Percentiles rank a stretch among this genome's conserved stretches.
These are phyloP conservation scores for Phytophthora cactorum DNA, from an alignment of 352 stramenopile species.

Conservation along the genomic window DNA sequence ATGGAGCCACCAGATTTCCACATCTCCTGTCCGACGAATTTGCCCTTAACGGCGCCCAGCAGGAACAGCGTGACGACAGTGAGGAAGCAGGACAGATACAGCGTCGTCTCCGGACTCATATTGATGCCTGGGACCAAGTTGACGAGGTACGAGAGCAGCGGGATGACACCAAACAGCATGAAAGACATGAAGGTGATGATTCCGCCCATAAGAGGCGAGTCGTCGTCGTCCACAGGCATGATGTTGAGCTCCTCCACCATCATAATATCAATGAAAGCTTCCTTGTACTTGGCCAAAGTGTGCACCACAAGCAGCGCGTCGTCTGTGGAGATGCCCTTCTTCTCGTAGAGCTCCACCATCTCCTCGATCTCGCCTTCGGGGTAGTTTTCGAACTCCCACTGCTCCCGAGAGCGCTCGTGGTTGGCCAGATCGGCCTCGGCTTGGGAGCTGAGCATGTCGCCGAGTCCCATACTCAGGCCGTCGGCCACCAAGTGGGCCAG, in stretches of 20 bases:
- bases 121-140: constrained; percentile 78
- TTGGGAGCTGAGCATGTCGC: constrained; percentile 94
- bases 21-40: constrained; percentile 84
- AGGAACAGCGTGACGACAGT: constrained; percentile 95
- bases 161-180: constrained; percentile 92
- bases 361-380: constrained; percentile 96
- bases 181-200: constrained; percentile 93
- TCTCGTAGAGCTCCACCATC: constrained; percentile 97
- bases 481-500: constrained; percentile 96
- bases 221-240: constrained; percentile 93
- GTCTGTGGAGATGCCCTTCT: constrained; percentile 89
- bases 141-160: constrained; percentile 93
- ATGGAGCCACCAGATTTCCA: constrained; percentile 70
- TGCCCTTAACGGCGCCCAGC: constrained; percentile 93
- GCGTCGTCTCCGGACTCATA: constrained; percentile 61
- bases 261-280: constrained; percentile 98
- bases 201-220: constrained; percentile 84
- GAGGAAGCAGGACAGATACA: constrained; percentile 94
- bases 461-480: constrained; percentile 95
- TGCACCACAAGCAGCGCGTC: constrained; percentile 92
- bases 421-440: constrained; percentile 94
- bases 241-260: constrained; percentile 97
- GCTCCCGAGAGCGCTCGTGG: constrained; percentile 92
- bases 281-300: constrained; percentile 97
- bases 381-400: constrained; percentile 97